Evolutionary conservation across 345 rosid species (phyloP), one percentile per base, ranked within the genome.

Genomic region (Kernera saxatilis): DNA sequence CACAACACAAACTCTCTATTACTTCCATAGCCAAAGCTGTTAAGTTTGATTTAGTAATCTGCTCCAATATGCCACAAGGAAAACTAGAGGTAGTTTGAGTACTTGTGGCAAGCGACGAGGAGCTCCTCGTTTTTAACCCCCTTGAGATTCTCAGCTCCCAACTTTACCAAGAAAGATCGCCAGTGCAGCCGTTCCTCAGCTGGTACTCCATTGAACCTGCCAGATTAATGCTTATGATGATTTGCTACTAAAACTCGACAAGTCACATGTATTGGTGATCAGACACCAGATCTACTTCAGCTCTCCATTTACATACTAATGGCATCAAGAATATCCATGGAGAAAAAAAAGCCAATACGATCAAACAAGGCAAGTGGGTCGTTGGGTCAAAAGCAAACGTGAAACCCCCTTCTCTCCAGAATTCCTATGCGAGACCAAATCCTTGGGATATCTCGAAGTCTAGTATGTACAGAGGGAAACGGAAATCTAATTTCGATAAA

Each of bases 31-130:
- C 41, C 39, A 21, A 29, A 2, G 55, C 7, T 5, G 39, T 15
- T 1, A 17, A 18, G n/a, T 17, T 48, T 43, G 43, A 4, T 45
- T 33, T 3, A 21, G 56, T n/a, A 10, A 40, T 14, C 17, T 8
- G 23, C 36, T 62, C 21, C 5, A 15, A 43, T 44, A 43, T 17
- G 40, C 12, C 8, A 37, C 54, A 52, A 29, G 27, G 43, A 30
- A 61, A 14, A 36, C 4, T 18, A 41, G 30, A 63, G 11, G 30
- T 25, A 67, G 30, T 33, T 13, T 0, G 58, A 46, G 15, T 87
- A 91, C 98, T 91, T 94, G 88, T 91, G 95, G 79, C 89, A 91
- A 62, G 99, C 96, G 69, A 91, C 93, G 35, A 94, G 92, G 9
- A 91, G 98, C 78, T 91, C 99, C 79, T 91, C 99, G 74, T 91